Percentiles rank a stretch among this genome's conserved stretches.
Evolutionary conservation across 2,329 filamentous ascomycete genomes (phyloP).

Genomic region (Aspergillus tanneri): DNA sequence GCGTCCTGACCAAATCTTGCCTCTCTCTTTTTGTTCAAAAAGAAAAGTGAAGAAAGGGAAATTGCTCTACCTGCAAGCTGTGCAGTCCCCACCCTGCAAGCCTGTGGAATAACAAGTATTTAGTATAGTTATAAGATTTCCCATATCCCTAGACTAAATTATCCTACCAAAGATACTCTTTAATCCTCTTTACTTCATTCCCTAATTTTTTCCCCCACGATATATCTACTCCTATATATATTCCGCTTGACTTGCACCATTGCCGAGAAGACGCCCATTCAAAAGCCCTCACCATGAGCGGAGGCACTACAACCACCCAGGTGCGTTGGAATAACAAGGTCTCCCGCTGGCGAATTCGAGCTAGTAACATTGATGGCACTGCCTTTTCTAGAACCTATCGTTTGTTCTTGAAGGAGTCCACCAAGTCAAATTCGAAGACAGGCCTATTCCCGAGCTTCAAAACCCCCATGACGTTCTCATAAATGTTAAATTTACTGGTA

Average conservation of each 20-base stretch:
- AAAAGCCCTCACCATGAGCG: not conserved
- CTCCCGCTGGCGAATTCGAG: not conserved
- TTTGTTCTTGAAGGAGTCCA: slow-evolving; percentile 77
- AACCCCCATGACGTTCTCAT: slow-evolving; percentile 74
- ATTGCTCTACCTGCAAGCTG: too few relatives aligned
- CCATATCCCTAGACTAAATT: too few relatives aligned
- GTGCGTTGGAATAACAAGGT: not conserved
- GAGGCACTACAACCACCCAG: slow-evolving; percentile 1
- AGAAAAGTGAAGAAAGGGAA: too few relatives aligned
- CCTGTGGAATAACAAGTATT: too few relatives aligned
- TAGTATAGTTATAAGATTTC: too few relatives aligned
- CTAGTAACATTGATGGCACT: not conserved
- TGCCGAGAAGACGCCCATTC: not conserved
- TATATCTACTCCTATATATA: too few relatives aligned
- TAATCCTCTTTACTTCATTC: not conserved
- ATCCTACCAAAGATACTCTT: too few relatives aligned
- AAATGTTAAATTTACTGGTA: slow-evolving; percentile 79
- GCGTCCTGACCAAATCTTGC: too few relatives aligned
- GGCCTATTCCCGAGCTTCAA: slow-evolving; percentile 67
- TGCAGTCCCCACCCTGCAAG: too few relatives aligned
- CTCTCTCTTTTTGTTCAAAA: too few relatives aligned
- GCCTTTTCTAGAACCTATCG: slow-evolving; percentile 65
- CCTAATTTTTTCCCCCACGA: not conserved
- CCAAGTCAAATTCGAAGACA: slow-evolving; percentile 72
- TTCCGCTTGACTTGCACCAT: too few relatives aligned